phyloP scores from a whole-genome alignment of 805 yeast genomes.

The Starmera dryadoides region DNA sequence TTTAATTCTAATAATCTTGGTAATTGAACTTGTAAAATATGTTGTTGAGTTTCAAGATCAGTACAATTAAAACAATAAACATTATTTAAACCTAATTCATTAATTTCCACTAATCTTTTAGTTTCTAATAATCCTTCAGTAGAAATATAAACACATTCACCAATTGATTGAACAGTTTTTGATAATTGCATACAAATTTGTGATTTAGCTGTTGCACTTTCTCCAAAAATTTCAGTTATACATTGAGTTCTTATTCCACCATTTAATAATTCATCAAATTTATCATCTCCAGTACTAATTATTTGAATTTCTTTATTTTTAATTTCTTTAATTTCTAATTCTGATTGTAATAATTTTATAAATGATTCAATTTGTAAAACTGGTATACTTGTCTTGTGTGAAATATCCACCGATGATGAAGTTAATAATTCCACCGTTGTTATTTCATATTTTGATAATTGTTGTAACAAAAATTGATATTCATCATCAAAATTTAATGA shows the following conservation, averaged over 20 bases:
- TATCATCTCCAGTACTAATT: constrained; percentile 47
- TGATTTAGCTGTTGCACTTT: constrained; percentile 82
- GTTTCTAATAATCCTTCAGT: constrained; percentile 76
- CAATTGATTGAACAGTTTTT: constrained; percentile 45
- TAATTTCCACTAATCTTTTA: constrained; percentile 46
- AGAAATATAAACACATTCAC: constrained; percentile 59
- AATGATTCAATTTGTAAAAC: constrained; percentile 23
- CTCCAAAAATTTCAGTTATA: constrained; percentile 75
- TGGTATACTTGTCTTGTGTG: constrained; percentile 26
- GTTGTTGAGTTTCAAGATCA: constrained; percentile 69
- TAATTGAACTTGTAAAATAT: constrained; percentile 60
- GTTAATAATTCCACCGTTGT: constrained; percentile 35
- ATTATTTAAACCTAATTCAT: constrained; percentile 26
- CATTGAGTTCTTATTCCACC: constrained; percentile 53
- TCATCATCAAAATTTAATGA: constrained; percentile 25
- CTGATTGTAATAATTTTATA: constrained; percentile 13
- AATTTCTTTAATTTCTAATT: constrained; percentile 2
- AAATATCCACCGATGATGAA: constrained; percentile 25
- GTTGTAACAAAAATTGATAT: constrained; percentile 21
- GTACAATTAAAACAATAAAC: constrained; percentile 52
- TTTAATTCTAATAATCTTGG: constrained; percentile 44
- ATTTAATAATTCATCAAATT: constrained; percentile 39
- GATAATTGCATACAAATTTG: constrained; percentile 67
- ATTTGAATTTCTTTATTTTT: constrained; percentile 2
- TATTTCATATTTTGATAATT: constrained; percentile 23